Evolutionary conservation across 164 flowering plant species (phyloP).

Genomic region (Saururus chinensis): DNA sequence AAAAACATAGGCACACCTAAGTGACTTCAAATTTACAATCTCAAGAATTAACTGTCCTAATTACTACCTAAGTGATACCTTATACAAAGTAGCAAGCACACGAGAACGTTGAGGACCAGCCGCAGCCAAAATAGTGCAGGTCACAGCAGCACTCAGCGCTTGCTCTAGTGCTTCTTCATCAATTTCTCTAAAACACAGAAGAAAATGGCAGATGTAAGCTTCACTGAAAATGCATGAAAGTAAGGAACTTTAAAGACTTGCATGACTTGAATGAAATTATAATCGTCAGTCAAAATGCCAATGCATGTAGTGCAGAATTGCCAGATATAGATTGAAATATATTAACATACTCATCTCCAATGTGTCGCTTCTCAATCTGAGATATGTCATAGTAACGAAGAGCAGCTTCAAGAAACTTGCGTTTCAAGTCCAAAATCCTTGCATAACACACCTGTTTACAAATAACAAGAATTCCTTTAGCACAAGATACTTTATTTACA

Average conservation of each 20-base stretch:
- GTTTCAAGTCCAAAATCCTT: conserved; percentile 83
- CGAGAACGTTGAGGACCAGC: conserved; percentile 99
- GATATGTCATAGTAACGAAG: conserved; percentile 92
- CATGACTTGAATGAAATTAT: no score
- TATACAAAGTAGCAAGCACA: conserved; percentile 95
- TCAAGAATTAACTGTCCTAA: neutral
- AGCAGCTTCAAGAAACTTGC: conserved; percentile 99
- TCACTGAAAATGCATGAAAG: no score
- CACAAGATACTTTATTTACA: no score
- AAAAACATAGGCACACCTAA: no score
- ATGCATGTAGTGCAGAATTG: no score
- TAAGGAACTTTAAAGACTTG: no score
- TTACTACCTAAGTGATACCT: conserved; percentile 28
- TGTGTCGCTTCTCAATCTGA: conserved; percentile 88
- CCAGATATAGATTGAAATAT: neutral
- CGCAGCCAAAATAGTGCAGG: conserved; percentile 97
- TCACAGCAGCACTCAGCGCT: conserved; percentile 93
- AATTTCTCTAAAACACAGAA: conserved; percentile 36
- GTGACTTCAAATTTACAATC: no score
- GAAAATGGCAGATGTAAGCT: neutral
- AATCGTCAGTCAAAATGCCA: no score
- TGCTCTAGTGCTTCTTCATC: conserved; percentile 94
- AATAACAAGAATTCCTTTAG: neutral
- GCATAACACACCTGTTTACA: conserved; percentile 81
- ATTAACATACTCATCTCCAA: conserved; percentile 87